phyloP scores from a whole-genome alignment of 257 asterid genomes.

The Solanum medicagineum region DNA sequence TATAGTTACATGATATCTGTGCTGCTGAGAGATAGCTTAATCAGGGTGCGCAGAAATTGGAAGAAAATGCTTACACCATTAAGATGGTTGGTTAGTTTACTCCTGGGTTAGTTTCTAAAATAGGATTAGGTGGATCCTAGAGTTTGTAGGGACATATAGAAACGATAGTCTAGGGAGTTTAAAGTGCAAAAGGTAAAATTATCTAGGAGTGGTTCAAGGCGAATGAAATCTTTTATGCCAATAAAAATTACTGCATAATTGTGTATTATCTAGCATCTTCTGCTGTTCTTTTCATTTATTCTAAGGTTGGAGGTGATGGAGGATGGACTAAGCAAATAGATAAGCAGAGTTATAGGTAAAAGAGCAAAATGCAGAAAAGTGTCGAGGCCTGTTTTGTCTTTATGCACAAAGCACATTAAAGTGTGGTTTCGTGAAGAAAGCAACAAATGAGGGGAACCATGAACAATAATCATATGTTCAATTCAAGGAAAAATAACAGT shows the following conservation, averaged over 20 bases:
- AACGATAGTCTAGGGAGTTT: background rate
- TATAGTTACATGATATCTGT: background rate
- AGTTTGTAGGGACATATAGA: background rate
- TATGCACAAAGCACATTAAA: background rate
- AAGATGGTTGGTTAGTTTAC: background rate
- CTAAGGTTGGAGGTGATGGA: background rate
- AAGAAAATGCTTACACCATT: background rate
- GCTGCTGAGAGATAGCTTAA: background rate
- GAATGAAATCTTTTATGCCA: background rate
- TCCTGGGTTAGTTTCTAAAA: background rate
- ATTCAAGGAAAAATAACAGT: background rate
- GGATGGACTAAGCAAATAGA: background rate
- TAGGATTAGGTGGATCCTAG: background rate
- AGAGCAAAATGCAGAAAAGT: background rate
- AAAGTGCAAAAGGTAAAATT: background rate
- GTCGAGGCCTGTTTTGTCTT: background rate
- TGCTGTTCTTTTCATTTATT: background rate
- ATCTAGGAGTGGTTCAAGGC: background rate
- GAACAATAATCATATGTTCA: background rate
- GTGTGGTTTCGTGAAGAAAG: background rate
- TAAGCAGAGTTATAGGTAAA: background rate
- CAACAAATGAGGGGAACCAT: background rate
- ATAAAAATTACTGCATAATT: background rate
- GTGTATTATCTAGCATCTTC: background rate
- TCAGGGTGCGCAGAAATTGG: background rate